phyloP scores from a whole-genome alignment of 2,329 filamentous ascomycete species.

The Colletotrichum falcatum region DNA sequence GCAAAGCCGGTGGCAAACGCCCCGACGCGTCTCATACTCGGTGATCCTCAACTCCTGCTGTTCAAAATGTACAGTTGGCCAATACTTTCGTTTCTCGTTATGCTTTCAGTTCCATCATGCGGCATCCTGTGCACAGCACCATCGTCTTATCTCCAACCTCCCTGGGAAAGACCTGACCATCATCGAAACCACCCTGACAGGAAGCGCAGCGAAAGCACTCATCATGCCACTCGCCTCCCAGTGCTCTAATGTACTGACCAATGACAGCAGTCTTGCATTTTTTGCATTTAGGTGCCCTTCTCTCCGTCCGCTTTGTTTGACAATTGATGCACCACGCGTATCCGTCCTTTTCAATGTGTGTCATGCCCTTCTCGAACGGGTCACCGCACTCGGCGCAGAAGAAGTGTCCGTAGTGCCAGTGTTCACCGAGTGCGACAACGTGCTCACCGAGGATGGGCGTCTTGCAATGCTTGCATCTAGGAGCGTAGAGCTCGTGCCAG shows the following conservation, averaged over 20 bases:
- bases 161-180: conserved; percentile 74
- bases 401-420: conserved; percentile 98
- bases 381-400: conserved; percentile 99
- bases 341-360: conserved; percentile 91
- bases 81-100: conserved; percentile 44
- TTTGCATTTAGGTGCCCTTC: conserved; percentile 87
- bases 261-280: conserved; percentile 87
- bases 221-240: conserved; percentile 94
- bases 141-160: conserved; percentile 50
- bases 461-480: conserved; percentile 94
- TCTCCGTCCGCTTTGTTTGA: conserved; percentile 90
- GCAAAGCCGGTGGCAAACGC: neutral
- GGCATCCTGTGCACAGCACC: conserved; percentile 72
- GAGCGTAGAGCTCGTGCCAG: conserved; percentile 94
- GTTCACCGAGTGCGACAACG: conserved; percentile 90
- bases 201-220: conserved; percentile 86
- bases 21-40: neutral
- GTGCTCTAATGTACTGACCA: conserved; percentile 88
- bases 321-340: conserved; percentile 97
- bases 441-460: conserved; percentile 97
- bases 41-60: neutral
- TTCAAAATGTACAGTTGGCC: neutral
- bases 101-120: conserved; percentile 70
- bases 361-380: conserved; percentile 81
- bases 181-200: conserved; percentile 70